Percentiles rank a stretch among this genome's conserved stretches.
Evolutionary conservation across 2,329 filamentous ascomycete species (phyloP).

Genomic region (Colletotrichum godetiae): DNA sequence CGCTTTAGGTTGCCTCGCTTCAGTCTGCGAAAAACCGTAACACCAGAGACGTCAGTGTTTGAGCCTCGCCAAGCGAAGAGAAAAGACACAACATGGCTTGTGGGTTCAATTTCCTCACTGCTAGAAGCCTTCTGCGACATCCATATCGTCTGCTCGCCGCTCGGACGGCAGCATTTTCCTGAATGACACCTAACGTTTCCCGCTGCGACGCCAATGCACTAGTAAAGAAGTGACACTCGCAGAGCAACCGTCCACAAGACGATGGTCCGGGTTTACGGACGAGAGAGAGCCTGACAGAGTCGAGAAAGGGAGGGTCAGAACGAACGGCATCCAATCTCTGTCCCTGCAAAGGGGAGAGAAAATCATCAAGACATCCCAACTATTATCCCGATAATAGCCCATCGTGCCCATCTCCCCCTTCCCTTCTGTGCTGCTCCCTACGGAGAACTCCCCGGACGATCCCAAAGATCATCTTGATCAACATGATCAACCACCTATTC

Average conservation of each 20-base stretch:
- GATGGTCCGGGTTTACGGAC: not conserved
- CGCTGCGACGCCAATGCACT: conserved; percentile 19
- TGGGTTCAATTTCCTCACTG: not conserved
- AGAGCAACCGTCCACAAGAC: not conserved
- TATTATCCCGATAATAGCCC: not conserved
- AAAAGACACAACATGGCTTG: not conserved
- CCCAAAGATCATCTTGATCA: conserved; percentile 28
- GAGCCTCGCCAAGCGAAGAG: conserved; percentile 16
- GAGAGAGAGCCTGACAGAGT: not conserved
- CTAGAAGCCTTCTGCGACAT: not conserved
- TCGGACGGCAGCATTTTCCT: conserved; percentile 5
- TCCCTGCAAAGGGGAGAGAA: conserved; percentile 17
- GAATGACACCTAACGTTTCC: conserved; percentile 6
- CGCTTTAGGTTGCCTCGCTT: not conserved
- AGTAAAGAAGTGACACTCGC: not conserved
- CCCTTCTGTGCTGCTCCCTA: not conserved
- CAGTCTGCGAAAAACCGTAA: conserved; percentile 3
- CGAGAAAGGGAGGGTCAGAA: not conserved
- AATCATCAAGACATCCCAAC: conserved; percentile 17
- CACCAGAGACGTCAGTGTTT: conserved; percentile 26
- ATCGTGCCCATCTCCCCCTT: not conserved
- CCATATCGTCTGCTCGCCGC: conserved; percentile 1
- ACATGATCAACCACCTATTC: conserved; percentile 18
- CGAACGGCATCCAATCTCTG: conserved; percentile 1
- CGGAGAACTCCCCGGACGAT: conserved; percentile 21